Percentiles rank a stretch among this genome's conserved stretches.
These are phyloP conservation scores for Talaromyces sp. DNA, from an alignment of 2,329 filamentous ascomycete genomes.

Conservation along the genomic window DNA sequence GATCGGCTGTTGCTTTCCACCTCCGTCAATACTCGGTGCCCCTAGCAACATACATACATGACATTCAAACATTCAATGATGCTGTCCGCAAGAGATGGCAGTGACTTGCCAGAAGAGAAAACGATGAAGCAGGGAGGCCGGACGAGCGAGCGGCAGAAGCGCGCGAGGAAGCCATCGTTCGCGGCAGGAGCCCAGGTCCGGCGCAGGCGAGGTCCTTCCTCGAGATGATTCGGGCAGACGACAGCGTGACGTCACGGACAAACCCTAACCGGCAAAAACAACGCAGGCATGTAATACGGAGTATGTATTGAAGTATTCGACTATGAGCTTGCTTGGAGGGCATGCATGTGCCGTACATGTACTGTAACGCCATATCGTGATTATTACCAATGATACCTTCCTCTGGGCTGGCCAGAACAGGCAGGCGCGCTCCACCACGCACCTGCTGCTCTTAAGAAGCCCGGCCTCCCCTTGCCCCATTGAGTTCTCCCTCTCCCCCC, in stretches of 20 bases:
- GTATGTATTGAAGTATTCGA: too few relatives aligned
- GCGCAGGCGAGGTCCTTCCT: background rate
- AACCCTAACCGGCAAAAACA: background rate
- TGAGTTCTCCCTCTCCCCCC: background rate
- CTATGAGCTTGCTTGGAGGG: too few relatives aligned
- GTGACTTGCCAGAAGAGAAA: too few relatives aligned
- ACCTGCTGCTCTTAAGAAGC: background rate
- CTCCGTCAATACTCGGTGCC: background rate
- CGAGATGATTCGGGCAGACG: background rate
- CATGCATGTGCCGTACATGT: background rate
- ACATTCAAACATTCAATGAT: background rate
- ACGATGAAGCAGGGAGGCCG: background rate
- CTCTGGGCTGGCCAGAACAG: background rate
- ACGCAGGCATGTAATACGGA: background rate
- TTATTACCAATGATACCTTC: background rate
- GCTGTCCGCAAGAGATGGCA: background rate
- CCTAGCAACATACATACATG: background rate
- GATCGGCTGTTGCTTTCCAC: background rate
- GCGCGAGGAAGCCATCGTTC: background rate
- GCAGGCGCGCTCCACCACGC: background rate
- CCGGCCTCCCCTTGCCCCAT: background rate
- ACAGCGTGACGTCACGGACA: slow-evolving; percentile 6
- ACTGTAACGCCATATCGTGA: background rate
- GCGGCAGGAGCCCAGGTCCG: background rate
- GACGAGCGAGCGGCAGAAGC: background rate